Base-by-base conservation (phyloP, 176 grass and related monocot species). In the Metroxylon sagu region DNA sequence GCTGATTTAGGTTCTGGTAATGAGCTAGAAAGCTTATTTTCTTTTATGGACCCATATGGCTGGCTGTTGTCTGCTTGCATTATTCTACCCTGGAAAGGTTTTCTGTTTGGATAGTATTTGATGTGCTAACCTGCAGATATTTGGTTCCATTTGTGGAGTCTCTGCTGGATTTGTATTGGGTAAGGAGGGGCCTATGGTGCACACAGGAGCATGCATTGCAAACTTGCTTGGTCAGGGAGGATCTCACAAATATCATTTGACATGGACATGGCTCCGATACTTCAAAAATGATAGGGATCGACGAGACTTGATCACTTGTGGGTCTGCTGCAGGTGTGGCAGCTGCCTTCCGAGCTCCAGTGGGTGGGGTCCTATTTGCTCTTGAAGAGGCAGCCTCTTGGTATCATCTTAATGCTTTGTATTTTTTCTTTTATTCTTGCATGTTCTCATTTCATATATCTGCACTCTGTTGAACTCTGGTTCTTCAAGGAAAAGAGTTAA, bases 161-260 rank as follows among this genome's bases (percentile, higher is more conserved):
- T 75, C 86, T 28, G 86, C 86, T 1, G 86, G 86, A 19, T 85
- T 89, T 76, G 74, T 89, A 57, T 26, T 89, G 58, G 86, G 86
- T 19, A 85, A 85, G 50, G 81, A 89, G 66, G 86, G 86, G 5
- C 86, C 86, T 26, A 89, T 89, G 86, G 81, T 89, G 49, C 81
- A 89, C 52, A 89, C 77, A 12, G 86, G 86, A 4, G 70, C 86
- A 63, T 89, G 86, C 48, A 49, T 89, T 25, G 86, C 86, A n/a
- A 68, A 70, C 31, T 43, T 78, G 48, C 78, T 89, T 3, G 86
- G 62, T 26, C 86, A 89, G 59, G 86, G 81, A 0, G 78, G 86
- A 4, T 89, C 86, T 0, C 71, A 66, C 49, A 89, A 76, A 67
- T 82, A 89, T 61, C 71, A 60, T 2, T 49, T 89, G 26, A 85